Evolutionary conservation across 2,329 filamentous ascomycete species (phyloP), one percentile per base, ranked within the genome.

Genomic region (Chrysoporthe puriensis): DNA sequence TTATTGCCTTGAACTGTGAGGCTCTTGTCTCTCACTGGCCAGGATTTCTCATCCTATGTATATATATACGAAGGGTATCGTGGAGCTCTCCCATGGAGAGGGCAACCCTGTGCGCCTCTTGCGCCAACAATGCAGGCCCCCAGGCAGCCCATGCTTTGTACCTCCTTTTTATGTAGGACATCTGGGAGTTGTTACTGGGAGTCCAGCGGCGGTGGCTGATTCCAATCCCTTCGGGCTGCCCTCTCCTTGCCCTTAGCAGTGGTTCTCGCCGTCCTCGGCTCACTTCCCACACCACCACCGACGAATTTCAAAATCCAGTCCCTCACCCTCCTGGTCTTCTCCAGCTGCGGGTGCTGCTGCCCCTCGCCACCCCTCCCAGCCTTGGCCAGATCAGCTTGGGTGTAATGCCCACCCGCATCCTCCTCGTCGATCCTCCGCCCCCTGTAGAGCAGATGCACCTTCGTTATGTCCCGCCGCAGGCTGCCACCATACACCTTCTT

Each of bases 401-500:
- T 84, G 73, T 91, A 92, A 50, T 86, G 79, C 0, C 90, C 89
- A 4, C 80, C 83, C 68, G 74, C 76, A 75, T 85, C 88, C 48
- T 75, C 83, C 72, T 79, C 81, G 67, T 86, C 84, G 9, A 86
- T 74, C 69, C 79, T 83, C 66, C 82, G 79, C 13, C 54, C 66
- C 32, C 88, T 84, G 73, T 88, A 88, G 21, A 96, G 78, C 56
- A 96, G 79, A 70, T 89, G 84, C 36, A 95, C 81, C 70, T 85
- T 88, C 4, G 92, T 94, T 73, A 91, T 85, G 8, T 88, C 88
- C 70, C 86, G 86, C 40, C 91, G 87, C 70, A 97, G 79, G 74
- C 91, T 96, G 76, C 96, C 91, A 0, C 95, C 94, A 73, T 96
- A 94, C 0, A 97, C 94, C 73, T 86, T 90, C 59, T 88, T 87